phyloP scores from a whole-genome alignment of 2,329 filamentous ascomycete genomes.

The Emmonsia crescens region DNA sequence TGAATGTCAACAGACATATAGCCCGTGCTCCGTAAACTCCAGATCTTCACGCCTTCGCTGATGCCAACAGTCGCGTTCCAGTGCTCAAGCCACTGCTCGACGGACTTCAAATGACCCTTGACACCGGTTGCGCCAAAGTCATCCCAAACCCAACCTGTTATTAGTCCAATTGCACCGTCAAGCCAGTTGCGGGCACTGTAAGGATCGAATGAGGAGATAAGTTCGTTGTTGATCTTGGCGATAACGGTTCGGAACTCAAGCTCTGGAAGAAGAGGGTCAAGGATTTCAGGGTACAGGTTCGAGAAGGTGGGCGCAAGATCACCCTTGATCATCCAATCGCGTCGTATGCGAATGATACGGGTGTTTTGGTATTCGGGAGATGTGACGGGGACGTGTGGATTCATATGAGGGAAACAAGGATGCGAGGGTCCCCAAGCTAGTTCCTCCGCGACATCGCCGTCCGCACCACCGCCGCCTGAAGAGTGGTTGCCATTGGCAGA shows the following conservation, averaged over 20 bases:
- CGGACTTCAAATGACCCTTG: conserved; percentile 56
- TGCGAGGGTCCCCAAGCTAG: conserved; percentile 88
- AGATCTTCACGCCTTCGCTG: conserved; percentile 57
- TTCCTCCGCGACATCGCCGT: conserved; percentile 49
- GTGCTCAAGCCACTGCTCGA: conserved; percentile 73
- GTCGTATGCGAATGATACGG: conserved; percentile 78
- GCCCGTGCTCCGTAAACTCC: conserved; percentile 69
- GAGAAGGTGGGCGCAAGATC: conserved; percentile 89
- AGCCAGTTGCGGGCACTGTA: conserved; percentile 65
- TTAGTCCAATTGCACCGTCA: conserved; percentile 65
- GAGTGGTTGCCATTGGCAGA: conserved; percentile 26
- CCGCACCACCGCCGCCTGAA: conserved; percentile 21
- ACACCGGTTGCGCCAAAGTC: conserved; percentile 68
- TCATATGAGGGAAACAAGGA: conserved; percentile 87
- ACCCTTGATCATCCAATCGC: conserved; percentile 83
- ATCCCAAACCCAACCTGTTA: conserved; percentile 93
- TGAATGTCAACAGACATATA: conserved; percentile 60
- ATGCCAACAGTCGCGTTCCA: conserved; percentile 66
- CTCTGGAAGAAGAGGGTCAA: conserved; percentile 77
- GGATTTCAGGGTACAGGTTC: conserved; percentile 90
- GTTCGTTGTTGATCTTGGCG: conserved; percentile 66
- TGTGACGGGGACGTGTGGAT: conserved; percentile 73
- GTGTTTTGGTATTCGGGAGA: conserved; percentile 67
- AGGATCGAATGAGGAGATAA: conserved; percentile 70
- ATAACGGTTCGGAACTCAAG: conserved; percentile 76